Evolutionary conservation across 345 rosid genomes (phyloP).

Genomic region (Eucalyptus pauciflora): DNA sequence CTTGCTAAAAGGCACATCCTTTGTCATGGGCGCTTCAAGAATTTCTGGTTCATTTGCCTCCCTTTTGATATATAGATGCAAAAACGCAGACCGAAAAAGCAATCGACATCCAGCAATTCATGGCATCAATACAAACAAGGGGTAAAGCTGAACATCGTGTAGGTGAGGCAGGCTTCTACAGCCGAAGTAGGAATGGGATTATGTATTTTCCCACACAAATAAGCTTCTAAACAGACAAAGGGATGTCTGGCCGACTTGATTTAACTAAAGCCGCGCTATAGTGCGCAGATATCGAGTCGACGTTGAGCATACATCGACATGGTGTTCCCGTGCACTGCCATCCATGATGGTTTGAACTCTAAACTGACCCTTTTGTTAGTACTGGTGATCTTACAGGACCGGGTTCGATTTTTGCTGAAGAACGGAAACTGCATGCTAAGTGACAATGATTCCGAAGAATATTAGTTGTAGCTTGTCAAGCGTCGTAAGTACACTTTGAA

Average conservation of each 20-base stretch:
- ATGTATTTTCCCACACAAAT: neutral
- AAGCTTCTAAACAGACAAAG: neutral
- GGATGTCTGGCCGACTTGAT: neutral
- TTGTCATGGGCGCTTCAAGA: neutral
- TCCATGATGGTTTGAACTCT: neutral
- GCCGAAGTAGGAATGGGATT: neutral
- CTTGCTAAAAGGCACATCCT: neutral
- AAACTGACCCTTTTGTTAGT: neutral
- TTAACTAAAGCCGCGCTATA: neutral
- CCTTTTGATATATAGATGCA: neutral
- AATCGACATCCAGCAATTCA: neutral
- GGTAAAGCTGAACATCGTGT: neutral
- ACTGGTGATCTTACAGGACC: neutral
- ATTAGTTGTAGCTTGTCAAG: neutral
- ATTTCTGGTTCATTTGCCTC: neutral
- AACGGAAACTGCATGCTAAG: neutral
- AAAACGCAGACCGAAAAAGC: neutral
- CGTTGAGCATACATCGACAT: neutral
- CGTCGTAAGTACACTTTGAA: neutral
- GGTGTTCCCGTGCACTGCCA: neutral
- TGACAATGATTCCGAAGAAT: neutral
- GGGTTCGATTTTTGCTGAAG: neutral
- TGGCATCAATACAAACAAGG: neutral
- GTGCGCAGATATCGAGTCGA: neutral
- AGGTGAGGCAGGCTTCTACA: neutral